A percentile compares a stretch with the other conserved stretches of the same genome.
phyloP scores from a whole-genome alignment of 176 grass and related monocot species.

The Hordeum marinum region DNA sequence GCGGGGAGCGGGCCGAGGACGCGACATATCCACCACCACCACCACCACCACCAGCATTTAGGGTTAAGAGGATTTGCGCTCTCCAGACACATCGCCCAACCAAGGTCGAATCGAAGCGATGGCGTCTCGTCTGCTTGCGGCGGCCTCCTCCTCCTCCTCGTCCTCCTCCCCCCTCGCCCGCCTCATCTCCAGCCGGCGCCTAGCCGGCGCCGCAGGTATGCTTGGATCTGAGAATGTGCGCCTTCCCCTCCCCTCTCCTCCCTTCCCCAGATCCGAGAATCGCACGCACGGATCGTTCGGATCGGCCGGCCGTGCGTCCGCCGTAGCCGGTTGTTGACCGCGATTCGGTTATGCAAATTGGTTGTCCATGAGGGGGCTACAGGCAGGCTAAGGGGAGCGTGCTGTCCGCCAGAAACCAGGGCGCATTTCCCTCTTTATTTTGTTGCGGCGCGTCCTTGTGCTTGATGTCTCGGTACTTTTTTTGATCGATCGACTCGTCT shows the following conservation, averaged over 20 bases:
- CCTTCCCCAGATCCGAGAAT: slow-evolving; percentile 25
- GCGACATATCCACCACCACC: not conserved
- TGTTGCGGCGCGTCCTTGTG: not conserved
- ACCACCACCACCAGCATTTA: not conserved
- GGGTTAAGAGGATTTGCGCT: not conserved
- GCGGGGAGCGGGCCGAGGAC: not conserved
- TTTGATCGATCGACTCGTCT: not conserved
- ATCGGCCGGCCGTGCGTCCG: not conserved
- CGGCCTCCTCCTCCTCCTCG: slow-evolving; percentile 28
- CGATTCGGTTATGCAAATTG: not conserved
- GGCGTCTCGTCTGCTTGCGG: slow-evolving; percentile 50
- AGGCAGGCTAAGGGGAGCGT: not conserved
- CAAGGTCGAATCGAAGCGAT: not conserved
- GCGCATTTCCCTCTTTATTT: not conserved
- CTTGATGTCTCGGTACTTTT: not conserved
- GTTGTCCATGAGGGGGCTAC: not conserved
- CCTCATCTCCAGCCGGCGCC: slow-evolving; percentile 35
- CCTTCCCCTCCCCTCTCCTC: not conserved
- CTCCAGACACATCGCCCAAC: not conserved
- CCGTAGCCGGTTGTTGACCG: not conserved
- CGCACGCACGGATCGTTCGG: not conserved
- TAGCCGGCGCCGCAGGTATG: slow-evolving; percentile 45
- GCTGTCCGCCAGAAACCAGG: not conserved
- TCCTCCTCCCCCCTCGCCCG: slow-evolving; percentile 26
- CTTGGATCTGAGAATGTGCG: too few relatives aligned